Base-by-base conservation (phyloP, 2,329 filamentous ascomycete species). In the Hypoxylon sp. region DNA sequence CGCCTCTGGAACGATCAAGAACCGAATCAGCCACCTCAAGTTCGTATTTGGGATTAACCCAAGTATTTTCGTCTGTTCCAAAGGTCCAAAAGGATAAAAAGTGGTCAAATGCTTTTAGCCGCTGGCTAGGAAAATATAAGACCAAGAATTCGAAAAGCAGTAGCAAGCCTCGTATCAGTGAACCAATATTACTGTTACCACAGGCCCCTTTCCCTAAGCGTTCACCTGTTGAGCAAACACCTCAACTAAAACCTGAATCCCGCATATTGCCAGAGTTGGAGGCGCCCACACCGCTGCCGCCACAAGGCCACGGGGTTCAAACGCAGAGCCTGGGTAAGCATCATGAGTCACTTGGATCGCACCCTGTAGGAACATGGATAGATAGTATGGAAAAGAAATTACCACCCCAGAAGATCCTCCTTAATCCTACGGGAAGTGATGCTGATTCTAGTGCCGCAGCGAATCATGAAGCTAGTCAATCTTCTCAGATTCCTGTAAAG, bases 291-390 rank as follows among this genome's bases (percentile, higher is more conserved):
- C 42, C 22, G n/a, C 26, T 26, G 1, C 5, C 55, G 10, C 5
- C 55, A 11, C 66, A 63, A 11, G 24, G 24, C 24, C 26, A 14
- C 39, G 11, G 4, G 42, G 48, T 54, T 22, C 60, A 39, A 33
- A 52, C 22, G 26, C 9, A 58, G 19, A 67, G 69, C 22, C 65
- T 75, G 5, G 72, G 73, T 8, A 48, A 35, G 1, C 35, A 26
- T 26, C n/a, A 65, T 2, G 73, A 77, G 11, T 73, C 73, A 4
- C 56, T 77, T 2, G 55, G 65, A n/a, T 76, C 74, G 13, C 68
- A 76, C 37, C 69, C 72, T 9, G 52, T 65, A n/a, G 19, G 37
- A 13, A 11, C 11, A 24, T 52, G 56, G 63, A 31, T 48, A n/a
- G 26, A 57, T 14, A 48, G 11, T 9, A 46, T 42, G 51, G 24